Conservation (phyloP, 2,329 filamentous ascomycete genomes). For the Diaporthe australafricana region DNA sequence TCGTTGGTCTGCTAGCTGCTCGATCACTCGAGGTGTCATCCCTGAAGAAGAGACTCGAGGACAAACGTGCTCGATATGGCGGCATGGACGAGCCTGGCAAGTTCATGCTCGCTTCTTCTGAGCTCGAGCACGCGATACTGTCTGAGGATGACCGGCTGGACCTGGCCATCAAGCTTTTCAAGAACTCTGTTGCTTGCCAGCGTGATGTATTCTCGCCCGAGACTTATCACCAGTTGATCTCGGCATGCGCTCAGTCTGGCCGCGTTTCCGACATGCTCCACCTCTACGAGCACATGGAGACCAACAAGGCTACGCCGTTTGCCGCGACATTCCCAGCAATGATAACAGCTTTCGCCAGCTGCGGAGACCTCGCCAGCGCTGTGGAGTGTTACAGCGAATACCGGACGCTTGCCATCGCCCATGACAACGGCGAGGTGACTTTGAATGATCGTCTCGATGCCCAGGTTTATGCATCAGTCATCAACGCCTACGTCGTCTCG, state of each 20-base stretch:
- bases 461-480: constrained; percentile 89
- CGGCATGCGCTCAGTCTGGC: constrained; percentile 85
- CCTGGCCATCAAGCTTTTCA: constrained; percentile 87
- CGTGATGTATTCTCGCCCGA: constrained; percentile 79
- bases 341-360: constrained; percentile 91
- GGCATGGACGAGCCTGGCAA: constrained; percentile 85
- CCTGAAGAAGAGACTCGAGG: constrained; percentile 79
- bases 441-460: constrained; percentile 81
- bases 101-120: constrained; percentile 90
- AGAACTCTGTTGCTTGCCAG: constrained; percentile 75
- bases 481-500: constrained; percentile 87
- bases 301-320: constrained; percentile 77
- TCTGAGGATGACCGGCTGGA: constrained; percentile 88
- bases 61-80: constrained; percentile 86
- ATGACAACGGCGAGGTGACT: constrained; percentile 79
- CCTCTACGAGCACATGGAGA: constrained; percentile 92
- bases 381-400: constrained; percentile 98
- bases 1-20: constrained; percentile 84
- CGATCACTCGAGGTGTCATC: constrained; percentile 83
- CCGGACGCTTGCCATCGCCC: constrained; percentile 84
- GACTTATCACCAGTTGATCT: constrained; percentile 87
- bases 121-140: constrained; percentile 87
- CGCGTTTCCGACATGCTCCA: constrained; percentile 89
- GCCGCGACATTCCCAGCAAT: constrained; percentile 89
- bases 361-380: constrained; percentile 85